Conservation (phyloP, 75 land plant species). For the Pinus albicaulis region DNA sequence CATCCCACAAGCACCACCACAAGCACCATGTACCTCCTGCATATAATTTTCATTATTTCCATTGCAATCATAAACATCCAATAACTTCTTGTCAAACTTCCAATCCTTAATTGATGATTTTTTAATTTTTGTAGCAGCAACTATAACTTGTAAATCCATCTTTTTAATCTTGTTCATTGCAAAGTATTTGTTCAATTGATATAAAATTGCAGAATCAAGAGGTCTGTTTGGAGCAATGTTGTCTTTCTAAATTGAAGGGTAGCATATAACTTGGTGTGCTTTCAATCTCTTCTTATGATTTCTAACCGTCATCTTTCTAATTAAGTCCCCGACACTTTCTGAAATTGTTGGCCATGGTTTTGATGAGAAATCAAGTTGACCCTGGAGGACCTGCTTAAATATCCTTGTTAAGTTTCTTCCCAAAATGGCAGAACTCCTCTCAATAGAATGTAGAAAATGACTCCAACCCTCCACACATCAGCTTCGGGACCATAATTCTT, state of each 20-base stretch:
- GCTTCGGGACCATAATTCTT: slow-evolving; percentile 22
- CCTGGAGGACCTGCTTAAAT: slow-evolving; percentile 50
- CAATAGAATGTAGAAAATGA: slow-evolving; percentile 22
- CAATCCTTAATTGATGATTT: too few relatives aligned
- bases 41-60: too few relatives aligned
- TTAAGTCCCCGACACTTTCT: slow-evolving; percentile 53
- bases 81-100: too few relatives aligned
- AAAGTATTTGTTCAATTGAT: slow-evolving; percentile 69
- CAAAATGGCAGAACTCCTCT: slow-evolving; percentile 23
- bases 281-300: slow-evolving; percentile 44
- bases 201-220: slow-evolving; percentile 60
- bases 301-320: slow-evolving; percentile 43
- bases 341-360: slow-evolving; percentile 68
- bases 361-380: slow-evolving; percentile 49
- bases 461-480: slow-evolving; percentile 27
- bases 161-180: slow-evolving; percentile 87
- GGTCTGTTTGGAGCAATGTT: slow-evolving; percentile 79
- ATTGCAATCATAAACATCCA: too few relatives aligned
- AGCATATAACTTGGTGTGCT: slow-evolving; percentile 33
- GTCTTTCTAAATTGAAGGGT: slow-evolving; percentile 70
- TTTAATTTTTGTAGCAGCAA: too few relatives aligned
- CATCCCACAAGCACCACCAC: too few relatives aligned
- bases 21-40: too few relatives aligned
- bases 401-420: slow-evolving; percentile 42
- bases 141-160: slow-evolving; percentile 54